Conservation (phyloP, 441 rosid species). For the Populus hybrid region DNA sequence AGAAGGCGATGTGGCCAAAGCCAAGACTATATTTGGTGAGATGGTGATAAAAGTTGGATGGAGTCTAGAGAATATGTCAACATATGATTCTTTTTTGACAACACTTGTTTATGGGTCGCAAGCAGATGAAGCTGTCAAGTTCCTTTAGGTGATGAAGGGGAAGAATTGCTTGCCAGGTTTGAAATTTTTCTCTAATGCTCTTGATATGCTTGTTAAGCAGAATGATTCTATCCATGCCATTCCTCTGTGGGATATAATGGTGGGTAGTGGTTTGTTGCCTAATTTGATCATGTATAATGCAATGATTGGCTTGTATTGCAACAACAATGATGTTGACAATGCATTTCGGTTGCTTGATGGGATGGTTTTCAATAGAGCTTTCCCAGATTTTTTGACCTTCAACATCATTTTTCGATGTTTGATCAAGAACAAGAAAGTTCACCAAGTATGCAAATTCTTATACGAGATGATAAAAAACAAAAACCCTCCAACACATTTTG, state of each 20-base stretch:
- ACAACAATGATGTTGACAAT: conserved; percentile 32
- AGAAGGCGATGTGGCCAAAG: conserved; percentile 44
- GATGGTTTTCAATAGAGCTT: conserved; percentile 50
- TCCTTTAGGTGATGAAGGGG: conserved; percentile 44
- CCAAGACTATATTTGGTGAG: conserved; percentile 45
- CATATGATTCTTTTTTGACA: conserved; percentile 41
- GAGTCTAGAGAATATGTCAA: conserved; percentile 25
- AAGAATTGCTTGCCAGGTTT: conserved; percentile 51
- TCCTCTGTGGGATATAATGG: conserved; percentile 45
- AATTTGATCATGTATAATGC: conserved; percentile 46
- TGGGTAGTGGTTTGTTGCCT: conserved; percentile 37
- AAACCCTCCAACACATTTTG: conserved; percentile 39
- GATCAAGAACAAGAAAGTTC: conserved; percentile 43
- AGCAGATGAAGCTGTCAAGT: conserved; percentile 40
- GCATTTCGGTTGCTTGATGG: conserved; percentile 46
- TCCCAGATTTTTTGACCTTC: conserved; percentile 49
- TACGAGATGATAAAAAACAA: conserved; percentile 58
- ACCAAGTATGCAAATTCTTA: conserved; percentile 38
- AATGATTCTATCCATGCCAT: conserved; percentile 29
- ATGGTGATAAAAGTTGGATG: conserved; percentile 46
- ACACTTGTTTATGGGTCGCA: conserved; percentile 34
- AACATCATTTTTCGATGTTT: conserved; percentile 48
- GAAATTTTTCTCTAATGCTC: conserved; percentile 42
- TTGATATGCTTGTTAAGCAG: conserved; percentile 42
- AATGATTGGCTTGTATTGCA: conserved; percentile 44